Evolutionary conservation across 441 rosid genomes (phyloP).

Genomic region (Aquilaria agallochum): DNA sequence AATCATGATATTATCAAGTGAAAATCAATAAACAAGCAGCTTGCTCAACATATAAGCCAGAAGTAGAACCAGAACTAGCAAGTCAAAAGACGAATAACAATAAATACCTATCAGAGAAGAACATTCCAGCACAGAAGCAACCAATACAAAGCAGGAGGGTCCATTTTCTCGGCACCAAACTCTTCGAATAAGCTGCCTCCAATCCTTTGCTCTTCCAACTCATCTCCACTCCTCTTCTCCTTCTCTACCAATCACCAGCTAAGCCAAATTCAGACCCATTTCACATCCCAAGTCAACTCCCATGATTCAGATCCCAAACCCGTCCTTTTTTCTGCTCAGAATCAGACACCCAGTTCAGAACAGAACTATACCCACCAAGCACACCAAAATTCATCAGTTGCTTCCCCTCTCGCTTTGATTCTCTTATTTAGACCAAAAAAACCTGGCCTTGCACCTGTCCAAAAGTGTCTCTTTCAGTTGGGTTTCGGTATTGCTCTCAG

Average conservation of each 20-base stretch:
- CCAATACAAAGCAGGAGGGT: constrained; percentile 68
- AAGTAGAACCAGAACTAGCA: not conserved
- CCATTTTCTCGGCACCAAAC: constrained; percentile 69
- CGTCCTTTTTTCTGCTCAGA: constrained; percentile 9
- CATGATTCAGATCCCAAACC: constrained; percentile 41
- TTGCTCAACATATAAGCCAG: not conserved
- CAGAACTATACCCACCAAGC: too few relatives aligned
- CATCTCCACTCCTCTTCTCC: constrained; percentile 28
- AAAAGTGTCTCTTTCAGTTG: too few relatives aligned
- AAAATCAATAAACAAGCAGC: not conserved
- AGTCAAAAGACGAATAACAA: constrained; percentile 12
- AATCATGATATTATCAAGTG: constrained; percentile 9
- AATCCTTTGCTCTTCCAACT: constrained; percentile 70
- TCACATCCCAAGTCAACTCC: constrained; percentile 38
- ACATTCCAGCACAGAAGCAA: constrained; percentile 85
- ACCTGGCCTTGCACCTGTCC: too few relatives aligned
- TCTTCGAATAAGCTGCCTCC: constrained; percentile 47
- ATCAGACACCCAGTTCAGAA: too few relatives aligned
- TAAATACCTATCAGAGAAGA: constrained; percentile 75
- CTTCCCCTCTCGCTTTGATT: too few relatives aligned
- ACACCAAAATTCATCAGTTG: too few relatives aligned
- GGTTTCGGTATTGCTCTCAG: constrained; percentile 8
- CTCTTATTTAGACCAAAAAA: too few relatives aligned
- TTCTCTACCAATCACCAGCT: constrained; percentile 17
- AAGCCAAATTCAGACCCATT: constrained; percentile 35